Base-by-base conservation (phyloP, 2,329 filamentous ascomycete genomes). In the Acrodontium crateriforme region DNA sequence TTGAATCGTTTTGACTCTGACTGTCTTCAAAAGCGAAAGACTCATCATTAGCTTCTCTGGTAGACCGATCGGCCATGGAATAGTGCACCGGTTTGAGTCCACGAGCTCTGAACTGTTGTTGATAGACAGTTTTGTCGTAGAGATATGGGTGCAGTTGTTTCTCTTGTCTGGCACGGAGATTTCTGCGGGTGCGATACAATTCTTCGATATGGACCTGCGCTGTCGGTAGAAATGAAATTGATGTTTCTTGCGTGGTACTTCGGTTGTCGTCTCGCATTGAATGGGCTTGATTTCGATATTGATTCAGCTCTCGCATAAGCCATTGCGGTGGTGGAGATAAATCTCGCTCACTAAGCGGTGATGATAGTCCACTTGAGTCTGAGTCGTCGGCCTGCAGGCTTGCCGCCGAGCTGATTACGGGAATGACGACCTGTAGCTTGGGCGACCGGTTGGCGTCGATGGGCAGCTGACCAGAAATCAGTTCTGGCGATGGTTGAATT, bases 131-230 rank as follows among this genome's bases (percentile, higher is more conserved):
- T 12, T 51, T 51, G 26, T 65, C 61, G 13, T 62, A 37, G 13
- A 56, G 40, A 34, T 63, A 65, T 2, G 62, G 62, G 45, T 64
- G 58, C 16, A 65, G 38, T 36, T 65, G 62, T 25, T 62, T 62
- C 9, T 60, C 55, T 25, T 60, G 61, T 7, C 62, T 47, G 24
- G 55, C 44, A n/a, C 62, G 50, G n/a, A n/a, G n/a, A n/a, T n/a
- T n/a, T n/a, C n/a, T n/a, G n/a, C n/a, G n/a, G n/a, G n/a, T n/a
- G n/a, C n/a, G n/a, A n/a, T n/a, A n/a, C n/a, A n/a, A n/a, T n/a
- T n/a, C n/a, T n/a, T n/a, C n/a, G n/a, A n/a, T n/a, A n/a, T n/a
- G n/a, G n/a, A n/a, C n/a, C n/a, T n/a, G n/a, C n/a, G n/a, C n/a
- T n/a, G n/a, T n/a, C n/a, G n/a, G n/a, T n/a, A n/a, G n/a, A n/a